These are phyloP conservation scores for Tilletia setariae DNA, from an alignment of 1,284 basidiomycete genomes.

Conservation along the genomic window DNA sequence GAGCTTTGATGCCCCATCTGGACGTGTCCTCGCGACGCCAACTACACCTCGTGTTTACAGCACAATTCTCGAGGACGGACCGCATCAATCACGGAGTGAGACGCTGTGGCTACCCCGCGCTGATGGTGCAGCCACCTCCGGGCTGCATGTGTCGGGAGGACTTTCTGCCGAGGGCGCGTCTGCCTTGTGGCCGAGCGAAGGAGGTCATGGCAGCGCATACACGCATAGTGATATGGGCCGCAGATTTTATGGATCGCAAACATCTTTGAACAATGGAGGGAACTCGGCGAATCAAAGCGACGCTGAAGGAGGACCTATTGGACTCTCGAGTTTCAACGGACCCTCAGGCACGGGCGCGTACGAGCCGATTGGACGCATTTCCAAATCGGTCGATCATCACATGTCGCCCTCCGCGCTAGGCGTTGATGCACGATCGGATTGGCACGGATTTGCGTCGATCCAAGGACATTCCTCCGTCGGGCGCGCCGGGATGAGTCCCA, in stretches of 20 bases:
- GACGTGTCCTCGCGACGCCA: not conserved
- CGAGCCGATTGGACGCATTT: not conserved
- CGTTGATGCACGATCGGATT: not conserved
- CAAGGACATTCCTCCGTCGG: not conserved
- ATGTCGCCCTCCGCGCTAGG: not conserved
- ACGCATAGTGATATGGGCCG: not conserved
- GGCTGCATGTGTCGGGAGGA: not conserved
- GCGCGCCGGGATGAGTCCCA: not conserved
- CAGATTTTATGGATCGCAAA: not conserved
- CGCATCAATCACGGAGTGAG: not conserved
- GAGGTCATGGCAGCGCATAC: not conserved
- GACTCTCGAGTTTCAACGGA: not conserved
- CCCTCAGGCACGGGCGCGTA: not conserved
- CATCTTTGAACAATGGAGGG: not conserved
- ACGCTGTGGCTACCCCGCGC: not conserved
- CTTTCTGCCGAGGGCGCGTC: not conserved
- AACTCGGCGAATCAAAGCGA: not conserved
- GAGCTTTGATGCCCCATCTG: not conserved
- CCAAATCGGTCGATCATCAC: slow-evolving; percentile 11
- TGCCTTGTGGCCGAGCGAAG: not conserved
- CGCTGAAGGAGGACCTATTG: not conserved
- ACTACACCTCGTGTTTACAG: slow-evolving; percentile 7
- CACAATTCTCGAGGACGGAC: slow-evolving; percentile 10
- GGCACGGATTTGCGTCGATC: not conserved
- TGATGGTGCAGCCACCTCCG: not conserved